Evolutionary conservation across 495 filamentous ascomycete species (phyloP).

Genomic region (Thermothielavioides terrestris): DNA sequence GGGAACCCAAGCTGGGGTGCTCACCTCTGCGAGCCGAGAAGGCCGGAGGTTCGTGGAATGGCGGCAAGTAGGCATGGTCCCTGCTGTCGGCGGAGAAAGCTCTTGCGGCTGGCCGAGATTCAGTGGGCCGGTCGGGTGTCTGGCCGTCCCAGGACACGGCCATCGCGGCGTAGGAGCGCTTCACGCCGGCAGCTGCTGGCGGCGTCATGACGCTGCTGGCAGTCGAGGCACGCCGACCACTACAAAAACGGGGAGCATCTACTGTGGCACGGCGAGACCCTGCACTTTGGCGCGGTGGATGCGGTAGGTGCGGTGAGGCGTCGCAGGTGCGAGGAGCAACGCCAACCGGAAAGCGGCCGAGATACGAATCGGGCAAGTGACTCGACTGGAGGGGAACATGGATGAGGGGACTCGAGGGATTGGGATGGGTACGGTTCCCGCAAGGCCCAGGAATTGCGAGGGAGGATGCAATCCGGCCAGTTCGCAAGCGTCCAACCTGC

Average conservation of each 20-base stretch:
- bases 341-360: not conserved
- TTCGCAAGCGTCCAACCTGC: not conserved
- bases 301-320: not conserved
- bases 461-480: not conserved
- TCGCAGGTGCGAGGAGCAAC: not conserved
- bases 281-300: not conserved
- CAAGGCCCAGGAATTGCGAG: not conserved
- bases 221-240: not conserved
- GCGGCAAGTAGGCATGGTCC: not conserved
- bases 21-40: conserved; percentile 2
- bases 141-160: conserved; percentile 10
- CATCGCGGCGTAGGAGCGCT: conserved; percentile 21
- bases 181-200: conserved; percentile 12
- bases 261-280: too few relatives aligned
- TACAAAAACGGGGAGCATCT: not conserved
- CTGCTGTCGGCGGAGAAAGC: not conserved
- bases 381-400: not conserved
- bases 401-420: too few relatives aligned
- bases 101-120: not conserved
- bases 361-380: not conserved
- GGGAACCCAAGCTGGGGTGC: not conserved
- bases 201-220: conserved; percentile 9
- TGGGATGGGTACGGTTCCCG: not conserved
- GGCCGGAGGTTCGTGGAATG: not conserved
- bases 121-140: not conserved